Evolutionary conservation across 495 filamentous ascomycete genomes (phyloP).

Genomic region (Neurospora sp.): DNA sequence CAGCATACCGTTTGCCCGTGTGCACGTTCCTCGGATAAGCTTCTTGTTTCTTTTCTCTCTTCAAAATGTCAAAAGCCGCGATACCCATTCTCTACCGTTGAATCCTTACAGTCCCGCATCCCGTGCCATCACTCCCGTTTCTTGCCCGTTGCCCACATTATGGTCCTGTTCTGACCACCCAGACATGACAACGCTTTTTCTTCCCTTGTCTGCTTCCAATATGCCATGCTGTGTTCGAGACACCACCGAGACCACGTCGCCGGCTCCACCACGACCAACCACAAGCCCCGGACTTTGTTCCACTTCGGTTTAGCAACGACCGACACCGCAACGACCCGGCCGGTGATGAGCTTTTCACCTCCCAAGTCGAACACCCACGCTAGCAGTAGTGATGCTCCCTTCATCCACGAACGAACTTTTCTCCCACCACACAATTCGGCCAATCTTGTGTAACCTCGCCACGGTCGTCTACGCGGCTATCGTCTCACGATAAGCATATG

Average conservation of each 20-base stretch:
- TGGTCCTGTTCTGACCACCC: neutral
- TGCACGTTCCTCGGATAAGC: slow-evolving; percentile 51
- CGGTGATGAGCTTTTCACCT: neutral
- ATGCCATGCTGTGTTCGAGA: neutral
- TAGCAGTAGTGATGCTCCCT: neutral
- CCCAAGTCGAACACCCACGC: neutral
- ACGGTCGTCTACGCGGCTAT: neutral
- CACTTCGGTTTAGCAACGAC: neutral
- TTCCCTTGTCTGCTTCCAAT: neutral
- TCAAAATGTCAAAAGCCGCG: neutral
- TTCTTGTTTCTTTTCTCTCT: neutral
- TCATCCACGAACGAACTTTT: neutral
- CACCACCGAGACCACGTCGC: neutral
- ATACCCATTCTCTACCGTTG: neutral
- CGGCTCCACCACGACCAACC: neutral
- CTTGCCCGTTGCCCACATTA: neutral
- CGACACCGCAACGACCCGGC: neutral
- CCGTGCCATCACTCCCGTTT: neutral
- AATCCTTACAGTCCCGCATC: neutral
- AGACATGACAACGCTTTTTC: neutral
- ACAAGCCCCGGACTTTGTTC: neutral
- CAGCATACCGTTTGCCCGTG: slow-evolving; percentile 40
- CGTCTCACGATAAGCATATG: neutral
- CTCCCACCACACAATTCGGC: neutral
- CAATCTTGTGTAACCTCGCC: neutral